Conservation (phyloP, 371 early-diverging fungal genomes). For the Rhizopus delemar region DNA sequence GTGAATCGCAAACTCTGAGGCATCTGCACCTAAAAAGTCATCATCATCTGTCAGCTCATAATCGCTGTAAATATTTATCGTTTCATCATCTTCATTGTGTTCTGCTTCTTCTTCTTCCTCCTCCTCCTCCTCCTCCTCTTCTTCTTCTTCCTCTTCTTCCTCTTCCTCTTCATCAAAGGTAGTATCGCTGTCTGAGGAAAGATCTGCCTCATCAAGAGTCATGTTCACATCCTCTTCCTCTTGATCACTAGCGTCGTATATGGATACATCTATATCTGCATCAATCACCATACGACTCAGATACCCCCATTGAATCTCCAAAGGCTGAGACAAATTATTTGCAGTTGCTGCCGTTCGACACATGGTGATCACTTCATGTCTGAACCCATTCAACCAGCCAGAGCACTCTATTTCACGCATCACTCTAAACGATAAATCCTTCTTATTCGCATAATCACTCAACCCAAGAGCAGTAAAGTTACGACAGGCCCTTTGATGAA, state of each 20-base stretch:
- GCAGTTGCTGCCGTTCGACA: background rate
- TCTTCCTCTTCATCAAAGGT: slow-evolving; percentile 1
- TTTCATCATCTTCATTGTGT: slow-evolving; percentile 11
- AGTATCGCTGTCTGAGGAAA: too few relatives aligned
- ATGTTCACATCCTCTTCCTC: background rate
- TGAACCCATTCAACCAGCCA: background rate
- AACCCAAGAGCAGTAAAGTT: background rate
- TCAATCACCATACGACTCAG: background rate
- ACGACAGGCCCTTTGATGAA: background rate
- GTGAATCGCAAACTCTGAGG: background rate
- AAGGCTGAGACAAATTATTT: background rate
- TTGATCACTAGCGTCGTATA: background rate
- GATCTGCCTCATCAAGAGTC: background rate
- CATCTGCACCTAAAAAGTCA: background rate
- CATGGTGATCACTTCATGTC: background rate
- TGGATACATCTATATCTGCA: background rate
- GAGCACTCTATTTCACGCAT: background rate
- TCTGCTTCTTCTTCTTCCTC: slow-evolving; percentile 8
- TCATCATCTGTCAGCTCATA: slow-evolving; percentile 15
- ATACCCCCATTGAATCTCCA: background rate
- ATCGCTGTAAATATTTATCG: slow-evolving; percentile 6
- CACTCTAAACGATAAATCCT: background rate
- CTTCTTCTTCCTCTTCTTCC: slow-evolving; percentile 7
- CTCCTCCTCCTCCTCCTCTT: slow-evolving; percentile 13
- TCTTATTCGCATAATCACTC: background rate